Evolutionary conservation across 805 yeast species (phyloP), one percentile per base, ranked within the genome.

Genomic region (Yarrowia deformans): DNA sequence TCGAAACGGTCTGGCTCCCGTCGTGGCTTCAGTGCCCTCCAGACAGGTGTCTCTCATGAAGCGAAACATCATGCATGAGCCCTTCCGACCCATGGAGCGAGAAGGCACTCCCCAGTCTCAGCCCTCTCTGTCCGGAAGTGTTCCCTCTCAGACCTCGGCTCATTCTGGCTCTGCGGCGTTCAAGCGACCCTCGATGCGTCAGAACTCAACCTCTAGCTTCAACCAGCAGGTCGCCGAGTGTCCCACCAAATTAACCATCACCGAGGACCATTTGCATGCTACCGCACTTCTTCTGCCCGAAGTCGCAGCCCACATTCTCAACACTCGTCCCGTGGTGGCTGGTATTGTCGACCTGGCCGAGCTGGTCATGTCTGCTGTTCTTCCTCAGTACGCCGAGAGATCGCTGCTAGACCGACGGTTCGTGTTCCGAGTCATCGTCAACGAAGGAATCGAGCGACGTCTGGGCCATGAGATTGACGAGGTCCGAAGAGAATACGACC

Each of bases 1-100:
- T n/a, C 61, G 61, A 18, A 77, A 74, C 49, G 79, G 79, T 10
- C 72, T 75, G 6, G 77, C 75, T 19, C 75, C 75, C 0, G 71
- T 74, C 10, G 71, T 70, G 12, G 77, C 80, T 19, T 77, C 74
- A 50, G 74, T 74, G 18, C 73, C 69, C 12, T 52, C 61, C n/a
- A 29, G 52, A 37, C 61, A 66, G 50, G 61, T 66, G 9, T 29
- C 60, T 29, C 39, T 52, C 16, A 43, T 66, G 69, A 66, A 52
- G 32, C 48, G 50, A 2, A 66, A 66, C 23, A 35, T 66, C 29
- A 23, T 66, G 42, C 61, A 66, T 14, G 52, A 66, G 52, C 66
- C 66, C 29, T 42, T 32, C 32, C 35, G 52, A 32, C 49, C 49
- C 8, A 8, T 45, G 18, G 66, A 60, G 66, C 50, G 66, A 3